Conservation (phyloP, 306 rosid genomes). For the Casuarina glauca region DNA sequence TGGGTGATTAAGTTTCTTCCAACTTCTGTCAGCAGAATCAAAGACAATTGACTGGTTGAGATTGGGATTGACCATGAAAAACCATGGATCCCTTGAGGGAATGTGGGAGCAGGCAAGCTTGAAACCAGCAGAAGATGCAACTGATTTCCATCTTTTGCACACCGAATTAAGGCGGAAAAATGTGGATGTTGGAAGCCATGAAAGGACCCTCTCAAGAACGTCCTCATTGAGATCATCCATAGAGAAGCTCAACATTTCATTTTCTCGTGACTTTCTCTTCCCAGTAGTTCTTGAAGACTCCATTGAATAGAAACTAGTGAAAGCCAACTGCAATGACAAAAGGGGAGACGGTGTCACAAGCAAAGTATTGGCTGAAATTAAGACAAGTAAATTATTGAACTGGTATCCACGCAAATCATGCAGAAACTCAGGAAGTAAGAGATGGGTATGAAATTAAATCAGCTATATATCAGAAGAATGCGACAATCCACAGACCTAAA, state of each 20-base stretch:
- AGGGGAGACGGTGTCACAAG: conserved; percentile 11
- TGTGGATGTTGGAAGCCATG: conserved; percentile 82
- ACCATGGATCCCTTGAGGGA: conserved; percentile 85
- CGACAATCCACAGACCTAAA: neutral
- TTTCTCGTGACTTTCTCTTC: conserved; percentile 70
- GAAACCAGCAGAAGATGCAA: conserved; percentile 69
- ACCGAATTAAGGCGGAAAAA: conserved; percentile 82
- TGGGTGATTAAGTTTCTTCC: conserved; percentile 69
- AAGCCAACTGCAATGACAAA: conserved; percentile 44
- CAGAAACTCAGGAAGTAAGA: conserved; percentile 8
- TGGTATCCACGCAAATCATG: too few species aligned
- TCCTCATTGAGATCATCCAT: conserved; percentile 87
- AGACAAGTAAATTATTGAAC: neutral
- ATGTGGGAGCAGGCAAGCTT: conserved; percentile 76
- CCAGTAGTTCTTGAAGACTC: conserved; percentile 38
- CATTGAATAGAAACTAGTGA: conserved; percentile 39
- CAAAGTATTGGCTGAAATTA: neutral
- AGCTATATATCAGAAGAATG: neutral
- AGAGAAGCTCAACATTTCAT: conserved; percentile 35
- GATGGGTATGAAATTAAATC: conserved; percentile 16
- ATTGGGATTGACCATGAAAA: conserved; percentile 77
- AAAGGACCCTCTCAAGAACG: conserved; percentile 78
- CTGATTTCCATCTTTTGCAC: conserved; percentile 93
- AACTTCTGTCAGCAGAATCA: conserved; percentile 67
- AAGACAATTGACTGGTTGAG: conserved; percentile 62